Percentiles rank a stretch among this genome's conserved stretches.
Conservation (phyloP, 805 yeast species). For the Grigorovia transvaalensis region DNA sequence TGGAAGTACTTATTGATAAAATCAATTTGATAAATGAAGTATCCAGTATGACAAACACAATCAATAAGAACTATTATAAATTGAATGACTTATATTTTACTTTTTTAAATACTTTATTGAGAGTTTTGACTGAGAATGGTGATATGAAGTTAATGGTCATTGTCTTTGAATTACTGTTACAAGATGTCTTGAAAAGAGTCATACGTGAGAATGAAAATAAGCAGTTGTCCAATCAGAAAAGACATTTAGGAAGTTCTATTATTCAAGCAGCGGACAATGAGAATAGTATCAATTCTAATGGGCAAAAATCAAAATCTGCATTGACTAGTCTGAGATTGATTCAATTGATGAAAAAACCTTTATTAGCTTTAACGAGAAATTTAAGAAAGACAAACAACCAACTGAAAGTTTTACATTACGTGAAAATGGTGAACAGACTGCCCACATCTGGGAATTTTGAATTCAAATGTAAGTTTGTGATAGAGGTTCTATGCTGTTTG, state of each 20-base stretch:
- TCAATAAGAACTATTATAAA: background rate
- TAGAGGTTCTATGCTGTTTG: slow-evolving; percentile 15
- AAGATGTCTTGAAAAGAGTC: background rate
- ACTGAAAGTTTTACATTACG: background rate
- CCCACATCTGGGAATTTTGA: background rate
- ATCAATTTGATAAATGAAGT: slow-evolving; percentile 1
- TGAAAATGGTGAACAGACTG: background rate
- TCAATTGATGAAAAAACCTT: background rate
- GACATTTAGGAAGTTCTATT: background rate
- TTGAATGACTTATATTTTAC: background rate
- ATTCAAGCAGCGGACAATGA: background rate
- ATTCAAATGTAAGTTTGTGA: slow-evolving; percentile 15
- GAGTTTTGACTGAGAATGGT: background rate
- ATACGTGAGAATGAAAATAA: background rate
- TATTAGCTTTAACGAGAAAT: background rate
- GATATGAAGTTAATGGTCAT: background rate
- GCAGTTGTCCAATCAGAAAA: background rate
- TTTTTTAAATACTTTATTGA: background rate
- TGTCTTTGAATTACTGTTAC: background rate
- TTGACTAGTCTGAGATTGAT: background rate
- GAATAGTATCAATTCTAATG: background rate
- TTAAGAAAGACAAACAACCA: background rate
- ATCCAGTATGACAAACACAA: background rate
- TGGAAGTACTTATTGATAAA: slow-evolving; percentile 16
- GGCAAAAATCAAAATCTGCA: background rate